These are phyloP conservation scores for Phytopythium oedochilum DNA, from an alignment of 352 stramenopile species.

Conservation along the genomic window DNA sequence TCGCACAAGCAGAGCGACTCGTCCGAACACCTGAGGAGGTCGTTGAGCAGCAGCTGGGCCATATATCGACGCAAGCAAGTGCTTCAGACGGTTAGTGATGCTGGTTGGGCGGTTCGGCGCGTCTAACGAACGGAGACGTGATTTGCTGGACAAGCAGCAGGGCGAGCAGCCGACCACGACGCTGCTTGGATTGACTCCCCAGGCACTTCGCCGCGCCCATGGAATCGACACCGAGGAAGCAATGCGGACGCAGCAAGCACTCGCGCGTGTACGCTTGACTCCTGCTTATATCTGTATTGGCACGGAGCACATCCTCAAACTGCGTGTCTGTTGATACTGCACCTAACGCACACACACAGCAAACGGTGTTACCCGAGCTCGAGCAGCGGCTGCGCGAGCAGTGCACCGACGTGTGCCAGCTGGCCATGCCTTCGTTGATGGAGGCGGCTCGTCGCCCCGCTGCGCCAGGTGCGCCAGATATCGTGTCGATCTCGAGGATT, in stretches of 20 bases:
- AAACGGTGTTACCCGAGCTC: slow-evolving; percentile 19
- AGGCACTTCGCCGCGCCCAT: slow-evolving; percentile 9
- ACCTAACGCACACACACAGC: slow-evolving; percentile 9
- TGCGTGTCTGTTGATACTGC: not conserved
- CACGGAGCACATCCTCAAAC: not conserved
- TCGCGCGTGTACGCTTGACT: slow-evolving; percentile 16
- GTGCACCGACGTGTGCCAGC: slow-evolving; percentile 25
- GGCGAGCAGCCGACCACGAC: not conserved
- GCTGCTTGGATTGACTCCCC: slow-evolving; percentile 20
- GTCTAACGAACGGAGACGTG: too few relatives aligned
- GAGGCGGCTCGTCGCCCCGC: slow-evolving; percentile 3
- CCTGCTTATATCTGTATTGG: not conserved
- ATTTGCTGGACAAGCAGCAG: not conserved
- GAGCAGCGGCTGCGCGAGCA: slow-evolving; percentile 24
- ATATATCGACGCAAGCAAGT: too few relatives aligned
- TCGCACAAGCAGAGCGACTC: slow-evolving; percentile 24
- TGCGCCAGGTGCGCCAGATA: not conserved
- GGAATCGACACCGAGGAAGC: slow-evolving; percentile 14
- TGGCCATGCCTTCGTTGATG: slow-evolving; percentile 22
- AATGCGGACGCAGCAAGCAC: slow-evolving; percentile 10
- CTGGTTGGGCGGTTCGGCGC: too few relatives aligned
- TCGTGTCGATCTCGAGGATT: slow-evolving; percentile 11
- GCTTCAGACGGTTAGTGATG: too few relatives aligned
- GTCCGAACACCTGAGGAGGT: slow-evolving; percentile 8
- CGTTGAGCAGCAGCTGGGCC: not conserved